These are phyloP conservation scores for Chlamydomonas urium DNA, from an alignment of 139 green algal species.

Conservation along the genomic window DNA sequence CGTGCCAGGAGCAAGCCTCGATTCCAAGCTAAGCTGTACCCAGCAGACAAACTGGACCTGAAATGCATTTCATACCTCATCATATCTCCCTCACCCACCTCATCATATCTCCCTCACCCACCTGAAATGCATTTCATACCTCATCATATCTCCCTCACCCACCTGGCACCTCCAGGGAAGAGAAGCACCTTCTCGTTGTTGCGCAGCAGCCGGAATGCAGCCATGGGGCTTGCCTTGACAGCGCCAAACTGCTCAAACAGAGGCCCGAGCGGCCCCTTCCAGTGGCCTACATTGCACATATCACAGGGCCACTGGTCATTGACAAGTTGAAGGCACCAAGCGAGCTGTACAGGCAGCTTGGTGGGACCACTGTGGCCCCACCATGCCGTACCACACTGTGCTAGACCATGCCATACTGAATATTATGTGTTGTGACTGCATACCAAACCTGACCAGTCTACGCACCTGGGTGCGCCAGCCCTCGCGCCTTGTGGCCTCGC, in stretches of 20 bases:
- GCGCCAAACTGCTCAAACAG: conserved; percentile 72
- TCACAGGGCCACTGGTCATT: too few species aligned
- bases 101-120: too few species aligned
- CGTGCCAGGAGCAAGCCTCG: too few species aligned
- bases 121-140: neutral
- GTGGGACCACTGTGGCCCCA: too few species aligned
- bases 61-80: neutral
- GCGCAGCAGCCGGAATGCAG: conserved; percentile 64
- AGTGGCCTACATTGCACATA: conserved; percentile 3
- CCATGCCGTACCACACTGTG: too few species aligned
- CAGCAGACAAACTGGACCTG: too few species aligned
- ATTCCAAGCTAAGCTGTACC: too few species aligned
- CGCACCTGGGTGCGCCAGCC: conserved; percentile 55
- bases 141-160: conserved; percentile 2
- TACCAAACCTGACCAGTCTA: too few species aligned
- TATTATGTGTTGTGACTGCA: too few species aligned
- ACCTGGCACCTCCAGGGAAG: conserved; percentile 41
- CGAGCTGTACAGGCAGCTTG: too few species aligned
- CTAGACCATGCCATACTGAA: too few species aligned
- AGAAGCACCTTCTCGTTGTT: conserved; percentile 54
- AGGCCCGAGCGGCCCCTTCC: conserved; percentile 34
- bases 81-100: conserved; percentile 18
- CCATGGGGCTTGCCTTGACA: conserved; percentile 46
- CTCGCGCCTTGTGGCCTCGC: conserved; percentile 56
- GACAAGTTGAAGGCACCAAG: too few species aligned